Base-by-base conservation (phyloP, 352 stramenopile genomes). In the Pilasporangium apinafurcum region DNA sequence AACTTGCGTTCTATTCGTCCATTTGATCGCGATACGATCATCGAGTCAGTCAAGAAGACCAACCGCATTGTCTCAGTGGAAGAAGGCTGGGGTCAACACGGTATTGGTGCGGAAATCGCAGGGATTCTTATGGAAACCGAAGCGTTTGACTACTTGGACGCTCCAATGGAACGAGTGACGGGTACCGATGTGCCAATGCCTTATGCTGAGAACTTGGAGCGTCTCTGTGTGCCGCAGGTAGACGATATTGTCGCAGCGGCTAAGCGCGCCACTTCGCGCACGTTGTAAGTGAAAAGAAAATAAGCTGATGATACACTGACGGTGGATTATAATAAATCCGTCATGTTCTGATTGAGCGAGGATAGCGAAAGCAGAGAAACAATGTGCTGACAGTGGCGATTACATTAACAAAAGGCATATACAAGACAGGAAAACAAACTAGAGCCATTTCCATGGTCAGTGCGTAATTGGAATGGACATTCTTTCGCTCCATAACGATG, bases 111-210 rank as follows among this genome's bases (percentile, higher is more conserved):
- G 13, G 96, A 99, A 61, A 98, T 99, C 59, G 89, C 88, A 41
- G 95, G 92, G n/a, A 86, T 98, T 34, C 71, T 99, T 60, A 98
- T 98, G 85, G 96, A 99, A 78, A 95, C 95, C 38, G 94, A 98
- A 22, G 92, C 88, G 22, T 99, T 99, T 57, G 97, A 99, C 77
- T 99, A 98, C 76, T 75, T 99, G 56, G 96, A 99, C 74, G 96
- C 97, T 17, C 97, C 97, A 6, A 65, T 98, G 37, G 92, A 99
- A 68, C 85, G 97, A 48, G 91, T 99, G 47, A 98, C 95, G 21
- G 90, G 95, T 59, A 97, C 96, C 26, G 97, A 99, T 68, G 93
- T 99, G 48, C 97, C 97, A 26, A 99, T 99, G 96, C 92, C 97
- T 32, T 99, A 99, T 79, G 90, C 96, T 14, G 86, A 87, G 16